These are phyloP conservation scores for Polyrhizophydium stewartii DNA, from an alignment of 371 early-diverging fungal genomes.

Conservation along the genomic window DNA sequence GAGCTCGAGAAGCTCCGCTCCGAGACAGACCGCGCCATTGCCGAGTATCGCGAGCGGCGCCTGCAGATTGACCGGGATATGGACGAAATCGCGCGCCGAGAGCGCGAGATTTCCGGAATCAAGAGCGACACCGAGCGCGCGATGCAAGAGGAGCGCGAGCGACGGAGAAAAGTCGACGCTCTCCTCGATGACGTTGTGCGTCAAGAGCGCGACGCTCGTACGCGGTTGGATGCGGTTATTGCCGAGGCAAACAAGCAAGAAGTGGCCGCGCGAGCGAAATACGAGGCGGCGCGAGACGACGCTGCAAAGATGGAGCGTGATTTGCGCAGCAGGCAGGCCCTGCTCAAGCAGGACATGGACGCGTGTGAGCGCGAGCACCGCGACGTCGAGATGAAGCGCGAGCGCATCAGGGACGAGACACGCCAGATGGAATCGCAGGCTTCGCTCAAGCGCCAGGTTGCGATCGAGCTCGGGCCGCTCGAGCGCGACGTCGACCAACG, in stretches of 20 bases:
- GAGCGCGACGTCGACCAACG: neutral
- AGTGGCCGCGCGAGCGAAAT: neutral
- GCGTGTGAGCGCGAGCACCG: neutral
- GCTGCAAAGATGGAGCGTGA: neutral
- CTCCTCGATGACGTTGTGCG: neutral
- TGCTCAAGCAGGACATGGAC: conserved; percentile 1
- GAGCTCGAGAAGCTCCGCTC: neutral
- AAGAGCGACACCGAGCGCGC: neutral
- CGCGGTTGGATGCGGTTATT: neutral
- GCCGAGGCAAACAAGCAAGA: neutral
- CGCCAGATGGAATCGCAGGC: neutral
- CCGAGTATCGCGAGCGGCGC: neutral
- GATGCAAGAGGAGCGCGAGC: neutral
- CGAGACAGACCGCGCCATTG: neutral
- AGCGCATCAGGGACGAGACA: neutral
- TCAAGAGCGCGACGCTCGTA: conserved; percentile 2
- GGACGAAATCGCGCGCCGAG: neutral
- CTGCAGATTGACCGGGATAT: neutral
- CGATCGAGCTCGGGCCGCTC: neutral
- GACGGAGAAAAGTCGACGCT: neutral
- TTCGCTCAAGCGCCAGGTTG: conserved; percentile 7
- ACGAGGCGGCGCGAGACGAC: neutral
- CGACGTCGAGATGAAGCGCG: neutral
- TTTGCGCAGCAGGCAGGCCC: neutral
- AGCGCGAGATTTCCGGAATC: neutral